These are phyloP conservation scores for Thuja plicata DNA, from an alignment of 83 land plant genomes.

Conservation along the genomic window DNA sequence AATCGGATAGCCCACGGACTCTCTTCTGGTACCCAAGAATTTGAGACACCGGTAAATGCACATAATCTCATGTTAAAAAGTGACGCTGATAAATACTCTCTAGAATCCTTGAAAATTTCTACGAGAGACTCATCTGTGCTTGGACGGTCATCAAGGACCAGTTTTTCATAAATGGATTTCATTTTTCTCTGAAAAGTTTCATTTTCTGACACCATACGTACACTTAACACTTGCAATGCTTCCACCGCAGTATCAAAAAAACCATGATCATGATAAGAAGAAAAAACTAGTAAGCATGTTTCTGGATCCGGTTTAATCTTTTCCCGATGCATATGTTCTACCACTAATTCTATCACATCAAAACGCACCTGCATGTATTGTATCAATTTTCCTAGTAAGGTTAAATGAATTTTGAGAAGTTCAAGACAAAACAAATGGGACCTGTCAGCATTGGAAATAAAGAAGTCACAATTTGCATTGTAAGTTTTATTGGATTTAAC, in stretches of 20 bases:
- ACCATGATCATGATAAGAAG: conserved; percentile 32
- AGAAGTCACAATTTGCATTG: no score
- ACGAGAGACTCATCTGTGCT: conserved; percentile 39
- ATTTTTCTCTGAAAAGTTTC: conserved; percentile 25
- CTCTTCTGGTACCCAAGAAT: conserved; percentile 44
- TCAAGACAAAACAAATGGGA: background rate
- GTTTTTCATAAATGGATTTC: conserved; percentile 25
- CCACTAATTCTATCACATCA: conserved; percentile 42
- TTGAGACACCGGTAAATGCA: conserved; percentile 30
- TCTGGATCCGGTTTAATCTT: conserved; percentile 57
- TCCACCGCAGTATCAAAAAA: conserved; percentile 46
- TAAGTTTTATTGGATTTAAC: background rate
- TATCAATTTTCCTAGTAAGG: background rate
- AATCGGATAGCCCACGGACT: conserved; percentile 59
- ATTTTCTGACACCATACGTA: conserved; percentile 58
- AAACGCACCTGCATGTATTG: conserved; percentile 40
- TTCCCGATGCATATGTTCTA: conserved; percentile 53
- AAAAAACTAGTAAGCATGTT: conserved; percentile 43
- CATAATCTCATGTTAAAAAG: conserved; percentile 61
- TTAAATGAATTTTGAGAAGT: background rate
- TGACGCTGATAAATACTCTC: conserved; percentile 34
- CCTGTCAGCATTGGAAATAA: background rate
- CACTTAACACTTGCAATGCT: conserved; percentile 56
- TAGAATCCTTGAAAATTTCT: conserved; percentile 32
- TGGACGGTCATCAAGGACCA: conserved; percentile 31